Evolutionary conservation across 495 filamentous ascomycete species (phyloP).

Genomic region (Daldinia decipiens): DNA sequence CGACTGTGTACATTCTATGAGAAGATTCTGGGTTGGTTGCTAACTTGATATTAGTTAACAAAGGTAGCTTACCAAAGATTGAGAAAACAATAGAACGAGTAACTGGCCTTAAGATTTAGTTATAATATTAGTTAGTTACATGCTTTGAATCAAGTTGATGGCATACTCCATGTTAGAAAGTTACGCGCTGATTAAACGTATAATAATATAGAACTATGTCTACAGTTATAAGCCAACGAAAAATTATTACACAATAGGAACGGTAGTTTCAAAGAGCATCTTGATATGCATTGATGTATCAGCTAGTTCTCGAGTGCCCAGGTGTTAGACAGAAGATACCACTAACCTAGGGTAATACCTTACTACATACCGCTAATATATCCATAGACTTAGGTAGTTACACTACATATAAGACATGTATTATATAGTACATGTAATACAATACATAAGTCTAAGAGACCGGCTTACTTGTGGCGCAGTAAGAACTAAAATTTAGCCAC

Average conservation of each 20-base stretch:
- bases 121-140: neutral
- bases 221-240: neutral
- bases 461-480: neutral
- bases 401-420: too few relatives aligned
- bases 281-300: neutral
- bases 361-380: too few relatives aligned
- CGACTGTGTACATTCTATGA: constrained; percentile 36
- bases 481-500: neutral
- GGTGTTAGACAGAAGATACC: neutral
- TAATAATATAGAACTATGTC: neutral
- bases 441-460: too few relatives aligned
- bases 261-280: neutral
- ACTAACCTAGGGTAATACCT: too few relatives aligned
- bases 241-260: neutral
- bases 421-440: too few relatives aligned
- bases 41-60: constrained; percentile 16
- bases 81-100: constrained; percentile 10
- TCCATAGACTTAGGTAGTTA: too few relatives aligned
- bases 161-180: neutral
- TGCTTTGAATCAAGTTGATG: neutral
- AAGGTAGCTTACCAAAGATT: constrained; percentile 16
- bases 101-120: neutral
- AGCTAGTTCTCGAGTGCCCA: neutral
- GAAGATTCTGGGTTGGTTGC: constrained; percentile 6
- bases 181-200: neutral